Conservation (phyloP, 208 protist genomes). For the Leishmania gerbilli region DNA sequence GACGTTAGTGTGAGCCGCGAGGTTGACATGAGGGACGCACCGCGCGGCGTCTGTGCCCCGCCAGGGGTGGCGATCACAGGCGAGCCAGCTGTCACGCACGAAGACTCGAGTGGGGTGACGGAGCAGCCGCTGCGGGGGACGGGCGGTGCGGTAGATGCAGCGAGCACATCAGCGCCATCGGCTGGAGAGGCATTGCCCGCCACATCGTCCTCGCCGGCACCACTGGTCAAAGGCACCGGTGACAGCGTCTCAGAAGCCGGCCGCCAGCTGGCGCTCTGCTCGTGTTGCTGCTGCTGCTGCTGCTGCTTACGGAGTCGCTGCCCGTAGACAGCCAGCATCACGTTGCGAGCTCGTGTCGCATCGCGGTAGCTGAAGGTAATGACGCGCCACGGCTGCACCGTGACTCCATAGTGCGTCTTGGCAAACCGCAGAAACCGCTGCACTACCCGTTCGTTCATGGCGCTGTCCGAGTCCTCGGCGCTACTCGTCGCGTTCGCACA, state of each 20-base stretch:
- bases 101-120: constrained; percentile 6
- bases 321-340: constrained; percentile 31
- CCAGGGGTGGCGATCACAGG: not conserved
- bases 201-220: not conserved
- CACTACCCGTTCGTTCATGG: constrained; percentile 5
- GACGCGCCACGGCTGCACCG: constrained; percentile 61
- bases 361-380: constrained; percentile 50
- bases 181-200: not conserved
- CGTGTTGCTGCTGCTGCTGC: not conserved
- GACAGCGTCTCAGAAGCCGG: not conserved
- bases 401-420: constrained; percentile 37
- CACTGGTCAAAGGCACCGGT: not conserved
- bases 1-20: constrained; percentile 10
- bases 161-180: not conserved
- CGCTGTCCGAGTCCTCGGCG: not conserved
- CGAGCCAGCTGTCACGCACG: not conserved
- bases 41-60: not conserved
- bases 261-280: not conserved
- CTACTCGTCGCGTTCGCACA: not conserved
- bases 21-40: not conserved
- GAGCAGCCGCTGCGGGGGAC: too few species aligned
- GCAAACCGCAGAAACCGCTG: constrained; percentile 7
- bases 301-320: not conserved
- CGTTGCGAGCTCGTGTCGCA: constrained; percentile 30
- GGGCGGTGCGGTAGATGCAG: not conserved